Base-by-base conservation (phyloP, 192 early-diverging fungal genomes). In the Diversispora epigaea region DNA sequence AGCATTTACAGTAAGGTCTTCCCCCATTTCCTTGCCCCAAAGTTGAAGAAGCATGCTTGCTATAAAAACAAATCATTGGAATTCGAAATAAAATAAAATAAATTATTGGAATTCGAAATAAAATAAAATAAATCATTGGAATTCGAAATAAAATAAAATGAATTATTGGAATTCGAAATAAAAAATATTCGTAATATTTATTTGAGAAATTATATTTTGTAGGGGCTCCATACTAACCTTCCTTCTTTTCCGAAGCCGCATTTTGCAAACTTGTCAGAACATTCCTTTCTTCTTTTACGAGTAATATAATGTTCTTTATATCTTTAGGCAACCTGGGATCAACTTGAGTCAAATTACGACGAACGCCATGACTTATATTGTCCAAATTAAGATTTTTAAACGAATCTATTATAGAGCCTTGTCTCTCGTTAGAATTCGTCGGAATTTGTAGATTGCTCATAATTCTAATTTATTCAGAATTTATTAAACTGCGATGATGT, bases 261-360 rank as follows among this genome's bases (percentile, higher is more conserved):
- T 75, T 65, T 44, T 75, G 73, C 43, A 75, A 54, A 55, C 73
- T 75, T 21, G 47, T 65, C 7, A 75, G 43, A 40, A 75, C 17
- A 44, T 75, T 75, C 65, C 55, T 75, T 39, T 75, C 61, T 54
- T 75, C 73, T 43, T 64, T 75, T 9, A 75, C 21, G 5, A 49
- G 47, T 9, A 75, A 50, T 17, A 61, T 22, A 21, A 75, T 65
- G 41, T 75, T 75, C 22, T 54, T 75, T 25, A 75, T 19, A 9
- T 75, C 73, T 15, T 65, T 58, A 11, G 73, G 47, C 43, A 75
- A 41, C 6, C 73, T 47, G 22, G 73, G 73, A 25, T 75, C 73
- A 21, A 75, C 17, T 45, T 55, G 62, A 10, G 63, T 41, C 11
- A 75, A 44, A 47, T 75, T 75, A 25, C 73, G 44, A 41, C 73